Percentiles rank a stretch among this genome's conserved stretches.
Evolutionary conservation across 805 yeast species (phyloP).

Genomic region (Kazachstania africana): DNA sequence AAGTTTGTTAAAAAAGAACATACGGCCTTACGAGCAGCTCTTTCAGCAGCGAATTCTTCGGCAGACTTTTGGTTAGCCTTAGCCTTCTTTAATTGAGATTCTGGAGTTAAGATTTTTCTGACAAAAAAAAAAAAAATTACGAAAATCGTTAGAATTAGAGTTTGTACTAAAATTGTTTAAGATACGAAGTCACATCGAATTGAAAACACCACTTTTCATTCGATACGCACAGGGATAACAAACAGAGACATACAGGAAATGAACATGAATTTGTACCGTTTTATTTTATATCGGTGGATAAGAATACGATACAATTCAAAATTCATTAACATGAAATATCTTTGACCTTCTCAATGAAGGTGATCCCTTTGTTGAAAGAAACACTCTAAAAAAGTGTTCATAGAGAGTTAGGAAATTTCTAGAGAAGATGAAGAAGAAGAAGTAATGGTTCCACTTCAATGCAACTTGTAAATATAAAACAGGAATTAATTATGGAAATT

Average conservation of each 20-base stretch:
- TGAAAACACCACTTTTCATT: conserved; percentile 31
- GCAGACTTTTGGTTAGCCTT: conserved; percentile 68
- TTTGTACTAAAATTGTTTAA: conserved; percentile 6
- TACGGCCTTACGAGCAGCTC: conserved; percentile 70
- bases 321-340: conserved; percentile 12
- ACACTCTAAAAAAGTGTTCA: neutral
- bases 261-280: conserved; percentile 1
- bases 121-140: conserved; percentile 5
- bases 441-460: conserved; percentile 4
- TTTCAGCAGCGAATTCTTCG: conserved; percentile 71
- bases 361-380: conserved; percentile 24
- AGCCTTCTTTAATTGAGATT: conserved; percentile 73
- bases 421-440: neutral
- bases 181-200: conserved; percentile 27
- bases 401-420: neutral
- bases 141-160: conserved; percentile 3
- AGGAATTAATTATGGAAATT: too few species aligned
- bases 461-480: conserved; percentile 8
- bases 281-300: conserved; percentile 5
- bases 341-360: conserved; percentile 19
- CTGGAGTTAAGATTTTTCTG: conserved; percentile 50
- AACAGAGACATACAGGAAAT: conserved; percentile 26
- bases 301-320: conserved; percentile 1
- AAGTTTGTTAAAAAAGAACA: too few species aligned
- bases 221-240: conserved; percentile 27